Conservation (phyloP, 2,329 filamentous ascomycete species). For the Xylaria digitata region DNA sequence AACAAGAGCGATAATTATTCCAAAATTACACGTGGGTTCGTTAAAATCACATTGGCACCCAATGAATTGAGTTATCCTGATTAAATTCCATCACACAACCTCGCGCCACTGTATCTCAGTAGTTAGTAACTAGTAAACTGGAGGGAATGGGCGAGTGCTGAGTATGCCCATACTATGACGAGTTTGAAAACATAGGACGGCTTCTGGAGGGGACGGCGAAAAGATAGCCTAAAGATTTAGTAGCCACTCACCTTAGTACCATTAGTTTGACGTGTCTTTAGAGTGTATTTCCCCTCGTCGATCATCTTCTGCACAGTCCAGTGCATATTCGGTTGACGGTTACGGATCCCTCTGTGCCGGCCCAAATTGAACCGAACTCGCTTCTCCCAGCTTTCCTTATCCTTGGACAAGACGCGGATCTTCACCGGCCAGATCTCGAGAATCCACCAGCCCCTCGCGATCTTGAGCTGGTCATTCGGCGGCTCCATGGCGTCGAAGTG, state of each 20-base stretch:
- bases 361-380: constrained; percentile 30
- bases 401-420: constrained; percentile 31
- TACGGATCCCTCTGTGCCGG: constrained; percentile 16
- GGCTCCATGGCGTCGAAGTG: constrained; percentile 31
- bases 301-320: constrained; percentile 37
- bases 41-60: neutral
- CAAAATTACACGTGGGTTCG: neutral
- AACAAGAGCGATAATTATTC: neutral
- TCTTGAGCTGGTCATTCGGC: constrained; percentile 29
- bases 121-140: neutral
- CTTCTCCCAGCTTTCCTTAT: constrained; percentile 36
- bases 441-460: constrained; percentile 33
- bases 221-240: neutral
- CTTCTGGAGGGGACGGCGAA: neutral
- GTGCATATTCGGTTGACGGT: constrained; percentile 29
- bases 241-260: constrained; percentile 29
- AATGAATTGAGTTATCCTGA: neutral
- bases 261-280: constrained; percentile 24
- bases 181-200: neutral
- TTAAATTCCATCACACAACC: neutral
- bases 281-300: constrained; percentile 21
- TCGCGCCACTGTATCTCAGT: neutral
- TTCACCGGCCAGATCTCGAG: constrained; percentile 36
- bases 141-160: neutral
- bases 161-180: neutral